Evolutionary conservation across 2,329 filamentous ascomycete genomes (phyloP).

Genomic region (Aspergillus quadrilineatus): DNA sequence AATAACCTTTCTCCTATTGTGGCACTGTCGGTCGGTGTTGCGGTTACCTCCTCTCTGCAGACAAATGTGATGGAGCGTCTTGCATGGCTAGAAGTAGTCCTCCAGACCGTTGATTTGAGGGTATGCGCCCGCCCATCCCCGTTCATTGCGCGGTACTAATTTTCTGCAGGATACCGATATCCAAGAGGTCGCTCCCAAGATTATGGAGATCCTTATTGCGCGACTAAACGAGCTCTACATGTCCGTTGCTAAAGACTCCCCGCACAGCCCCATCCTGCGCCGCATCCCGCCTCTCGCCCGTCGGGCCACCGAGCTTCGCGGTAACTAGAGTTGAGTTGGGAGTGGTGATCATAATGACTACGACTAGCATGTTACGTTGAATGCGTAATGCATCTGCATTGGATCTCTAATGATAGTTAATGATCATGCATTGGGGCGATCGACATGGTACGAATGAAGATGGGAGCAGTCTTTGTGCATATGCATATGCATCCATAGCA

Average conservation of each 20-base stretch:
- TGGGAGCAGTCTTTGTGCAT: not conserved
- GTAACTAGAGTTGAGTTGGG: constrained; percentile 2
- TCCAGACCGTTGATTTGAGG: constrained; percentile 54
- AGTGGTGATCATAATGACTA: not conserved
- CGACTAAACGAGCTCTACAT: constrained; percentile 60
- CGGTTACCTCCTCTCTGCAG: constrained; percentile 58
- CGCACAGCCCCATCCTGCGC: constrained; percentile 53
- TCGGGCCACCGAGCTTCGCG: constrained; percentile 40
- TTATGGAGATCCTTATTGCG: constrained; percentile 60
- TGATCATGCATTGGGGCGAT: constrained; percentile 12
- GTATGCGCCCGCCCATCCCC: constrained; percentile 39
- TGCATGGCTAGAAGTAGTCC: constrained; percentile 58
- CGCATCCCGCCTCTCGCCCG: constrained; percentile 50
- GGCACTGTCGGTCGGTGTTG: constrained; percentile 60
- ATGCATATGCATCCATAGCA: not conserved
- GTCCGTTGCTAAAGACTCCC: constrained; percentile 53
- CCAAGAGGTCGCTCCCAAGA: constrained; percentile 56
- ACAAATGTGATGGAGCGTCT: constrained; percentile 56
- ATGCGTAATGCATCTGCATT: constrained; percentile 4
- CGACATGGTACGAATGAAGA: not conserved
- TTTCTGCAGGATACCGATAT: constrained; percentile 52
- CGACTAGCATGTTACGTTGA: not conserved
- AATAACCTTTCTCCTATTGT: constrained; percentile 57
- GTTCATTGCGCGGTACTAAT: constrained; percentile 8
- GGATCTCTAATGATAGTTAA: constrained; percentile 14